Percentiles rank a stretch among this genome's conserved stretches.
Evolutionary conservation across 306 rosid species (phyloP).

Genomic region (Cucurbita moschata): DNA sequence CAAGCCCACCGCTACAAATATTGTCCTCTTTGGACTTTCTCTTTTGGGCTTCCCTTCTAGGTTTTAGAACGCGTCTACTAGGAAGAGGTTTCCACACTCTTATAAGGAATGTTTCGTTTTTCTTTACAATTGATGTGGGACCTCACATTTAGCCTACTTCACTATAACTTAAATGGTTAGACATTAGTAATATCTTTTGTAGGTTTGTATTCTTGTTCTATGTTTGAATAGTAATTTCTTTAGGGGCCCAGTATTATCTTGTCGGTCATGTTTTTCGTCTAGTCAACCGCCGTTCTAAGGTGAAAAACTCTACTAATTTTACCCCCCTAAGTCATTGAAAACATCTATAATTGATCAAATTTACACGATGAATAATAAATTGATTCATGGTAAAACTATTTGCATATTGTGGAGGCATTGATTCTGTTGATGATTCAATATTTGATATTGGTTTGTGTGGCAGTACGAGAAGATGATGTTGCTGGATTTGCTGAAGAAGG

Average conservation of each 20-base stretch:
- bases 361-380: background rate
- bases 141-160: no score
- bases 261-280: background rate
- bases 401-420: background rate
- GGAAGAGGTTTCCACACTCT: no score
- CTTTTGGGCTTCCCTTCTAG: no score
- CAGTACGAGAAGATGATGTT: slow-evolving; percentile 66
- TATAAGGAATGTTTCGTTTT: no score
- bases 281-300: background rate
- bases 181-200: background rate
- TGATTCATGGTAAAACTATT: background rate
- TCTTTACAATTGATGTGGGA: no score
- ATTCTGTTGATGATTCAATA: background rate
- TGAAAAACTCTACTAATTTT: background rate
- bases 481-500: slow-evolving; percentile 61
- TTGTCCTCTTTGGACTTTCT: no score
- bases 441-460: slow-evolving; percentile 13
- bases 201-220: background rate
- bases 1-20: no score
- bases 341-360: no score
- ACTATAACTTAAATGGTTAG: background rate
- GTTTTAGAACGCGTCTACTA: no score
- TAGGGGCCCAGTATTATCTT: background rate
- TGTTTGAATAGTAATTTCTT: background rate
- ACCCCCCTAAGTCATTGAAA: background rate